Conservation (phyloP, 768 basidiomycete genomes). For the Rhodocollybia butyracea region DNA sequence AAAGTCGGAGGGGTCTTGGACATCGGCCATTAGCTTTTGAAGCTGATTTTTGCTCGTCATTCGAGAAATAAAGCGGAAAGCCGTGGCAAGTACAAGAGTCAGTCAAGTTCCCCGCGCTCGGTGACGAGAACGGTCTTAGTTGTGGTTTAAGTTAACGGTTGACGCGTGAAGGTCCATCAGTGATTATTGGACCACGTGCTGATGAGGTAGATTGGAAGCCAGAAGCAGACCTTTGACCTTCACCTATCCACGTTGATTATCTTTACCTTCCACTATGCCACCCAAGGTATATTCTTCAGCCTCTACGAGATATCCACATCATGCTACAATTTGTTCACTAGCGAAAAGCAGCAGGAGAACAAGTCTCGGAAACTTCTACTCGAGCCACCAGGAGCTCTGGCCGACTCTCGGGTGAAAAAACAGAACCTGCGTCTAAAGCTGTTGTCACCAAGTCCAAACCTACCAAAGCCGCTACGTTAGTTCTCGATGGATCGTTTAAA, state of each 20-base stretch:
- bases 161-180: no score
- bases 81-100: neutral
- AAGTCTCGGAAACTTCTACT: neutral
- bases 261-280: neutral
- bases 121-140: no score
- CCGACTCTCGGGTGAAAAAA: neutral
- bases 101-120: neutral
- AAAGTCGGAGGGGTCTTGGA: conserved; percentile 73
- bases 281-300: neutral
- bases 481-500: neutral
- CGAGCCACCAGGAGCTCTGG: neutral
- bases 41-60: conserved; percentile 3
- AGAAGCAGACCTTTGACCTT: no score
- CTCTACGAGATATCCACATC: neutral
- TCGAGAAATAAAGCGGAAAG: neutral
- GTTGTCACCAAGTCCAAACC: neutral
- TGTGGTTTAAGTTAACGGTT: no score
- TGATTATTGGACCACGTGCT: no score
- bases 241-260: no score
- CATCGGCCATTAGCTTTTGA: conserved; percentile 25
- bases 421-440: neutral
- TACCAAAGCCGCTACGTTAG: neutral
- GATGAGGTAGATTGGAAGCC: no score
- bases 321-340: neutral
- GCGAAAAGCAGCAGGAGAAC: conserved; percentile 2